A percentile compares a stretch with the other conserved stretches of the same genome.
Conservation (phyloP, 2,329 filamentous ascomycete genomes). For the Stemphylium beticola region DNA sequence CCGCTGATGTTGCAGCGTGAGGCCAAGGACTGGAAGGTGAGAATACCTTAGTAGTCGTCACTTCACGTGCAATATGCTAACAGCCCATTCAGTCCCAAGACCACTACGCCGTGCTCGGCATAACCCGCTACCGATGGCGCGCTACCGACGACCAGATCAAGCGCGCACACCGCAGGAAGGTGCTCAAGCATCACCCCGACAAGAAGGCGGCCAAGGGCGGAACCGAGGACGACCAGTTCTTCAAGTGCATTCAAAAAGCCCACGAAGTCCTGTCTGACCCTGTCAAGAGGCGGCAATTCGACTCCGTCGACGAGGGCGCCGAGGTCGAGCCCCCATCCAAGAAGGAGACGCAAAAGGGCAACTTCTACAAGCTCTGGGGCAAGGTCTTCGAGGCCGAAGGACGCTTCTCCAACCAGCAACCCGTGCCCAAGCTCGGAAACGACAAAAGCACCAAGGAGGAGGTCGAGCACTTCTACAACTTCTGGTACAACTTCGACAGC, state of each 20-base stretch:
- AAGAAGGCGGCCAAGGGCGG: conserved; percentile 94
- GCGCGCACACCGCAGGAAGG: conserved; percentile 98
- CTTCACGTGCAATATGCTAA: conserved; percentile 6
- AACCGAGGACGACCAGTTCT: conserved; percentile 95
- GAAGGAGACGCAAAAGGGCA: conserved; percentile 83
- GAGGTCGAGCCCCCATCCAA: conserved; percentile 92
- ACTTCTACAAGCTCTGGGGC: conserved; percentile 95
- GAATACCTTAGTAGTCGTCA: not conserved
- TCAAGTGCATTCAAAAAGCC: conserved; percentile 99
- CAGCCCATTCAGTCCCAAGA: conserved; percentile 72
- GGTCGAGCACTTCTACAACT: conserved; percentile 97
- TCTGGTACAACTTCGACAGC: conserved; percentile 99
- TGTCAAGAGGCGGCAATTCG: conserved; percentile 89
- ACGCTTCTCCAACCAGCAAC: conserved; percentile 89
- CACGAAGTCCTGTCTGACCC: conserved; percentile 93
- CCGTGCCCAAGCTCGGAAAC: conserved; percentile 84
- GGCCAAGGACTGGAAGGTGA: conserved; percentile 99
- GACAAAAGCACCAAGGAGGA: conserved; percentile 85
- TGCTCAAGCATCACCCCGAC: conserved; percentile 97
- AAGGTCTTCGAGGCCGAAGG: conserved; percentile 89
- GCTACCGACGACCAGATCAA: conserved; percentile 99
- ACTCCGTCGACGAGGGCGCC: conserved; percentile 93
- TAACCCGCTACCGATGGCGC: conserved; percentile 89
- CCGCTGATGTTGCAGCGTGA: conserved; percentile 89
- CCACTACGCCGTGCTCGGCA: conserved; percentile 94